Conservation (phyloP, 352 stramenopile genomes). For the Globisporangium takayamanum region DNA sequence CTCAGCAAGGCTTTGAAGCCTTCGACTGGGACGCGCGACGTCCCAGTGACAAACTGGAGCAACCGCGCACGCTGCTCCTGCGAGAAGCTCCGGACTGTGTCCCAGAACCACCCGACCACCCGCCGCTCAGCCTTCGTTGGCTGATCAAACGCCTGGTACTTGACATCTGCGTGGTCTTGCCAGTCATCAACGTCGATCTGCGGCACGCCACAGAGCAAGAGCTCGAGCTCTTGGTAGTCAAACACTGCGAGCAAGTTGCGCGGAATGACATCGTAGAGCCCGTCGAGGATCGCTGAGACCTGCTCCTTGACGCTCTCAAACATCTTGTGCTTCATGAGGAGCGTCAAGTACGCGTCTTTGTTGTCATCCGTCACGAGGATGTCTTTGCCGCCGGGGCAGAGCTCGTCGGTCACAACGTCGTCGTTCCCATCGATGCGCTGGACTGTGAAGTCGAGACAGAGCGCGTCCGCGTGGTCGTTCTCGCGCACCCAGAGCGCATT, state of each 20-base stretch:
- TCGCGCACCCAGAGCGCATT: conserved; percentile 61
- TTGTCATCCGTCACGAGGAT: conserved; percentile 92
- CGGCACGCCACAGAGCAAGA: conserved; percentile 89
- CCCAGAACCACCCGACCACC: conserved; percentile 90
- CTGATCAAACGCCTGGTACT: conserved; percentile 73
- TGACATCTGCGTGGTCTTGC: conserved; percentile 74
- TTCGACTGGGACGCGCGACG: conserved; percentile 88
- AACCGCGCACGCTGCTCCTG: conserved; percentile 83
- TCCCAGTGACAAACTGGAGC: conserved; percentile 90
- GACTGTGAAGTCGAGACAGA: conserved; percentile 74
- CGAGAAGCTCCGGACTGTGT: conserved; percentile 63
- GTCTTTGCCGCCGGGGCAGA: conserved; percentile 88
- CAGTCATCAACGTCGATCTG: conserved; percentile 90
- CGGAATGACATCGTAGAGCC: conserved; percentile 90
- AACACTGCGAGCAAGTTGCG: conserved; percentile 86
- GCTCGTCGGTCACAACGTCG: conserved; percentile 63
- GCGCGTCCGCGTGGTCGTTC: conserved; percentile 51
- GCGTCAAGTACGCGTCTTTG: conserved; percentile 93
- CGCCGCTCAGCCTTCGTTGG: conserved; percentile 41
- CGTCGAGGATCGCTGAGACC: conserved; percentile 86
- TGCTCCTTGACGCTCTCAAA: conserved; percentile 88
- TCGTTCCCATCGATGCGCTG: conserved; percentile 46
- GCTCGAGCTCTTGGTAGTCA: conserved; percentile 93
- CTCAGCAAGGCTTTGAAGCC: conserved; percentile 90
- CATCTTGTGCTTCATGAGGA: conserved; percentile 93